These are phyloP conservation scores for Mycena venus DNA, from an alignment of 768 basidiomycete genomes.

Conservation along the genomic window DNA sequence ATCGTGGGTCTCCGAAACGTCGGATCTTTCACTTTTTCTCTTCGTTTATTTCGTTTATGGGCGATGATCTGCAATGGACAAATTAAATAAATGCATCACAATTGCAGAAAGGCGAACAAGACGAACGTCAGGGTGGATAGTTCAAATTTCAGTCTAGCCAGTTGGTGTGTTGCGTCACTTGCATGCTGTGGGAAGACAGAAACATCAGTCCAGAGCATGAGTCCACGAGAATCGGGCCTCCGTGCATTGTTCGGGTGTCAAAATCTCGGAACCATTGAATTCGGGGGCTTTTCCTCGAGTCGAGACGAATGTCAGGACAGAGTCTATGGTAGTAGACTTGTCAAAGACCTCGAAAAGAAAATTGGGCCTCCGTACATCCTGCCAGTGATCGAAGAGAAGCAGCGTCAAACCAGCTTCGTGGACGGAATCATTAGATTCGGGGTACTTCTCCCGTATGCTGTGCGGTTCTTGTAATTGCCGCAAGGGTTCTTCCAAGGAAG, in stretches of 20 bases:
- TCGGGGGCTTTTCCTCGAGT: neutral
- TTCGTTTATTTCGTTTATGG: neutral
- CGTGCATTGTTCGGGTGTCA: neutral
- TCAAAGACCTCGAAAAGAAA: too few species aligned
- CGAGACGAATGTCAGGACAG: too few species aligned
- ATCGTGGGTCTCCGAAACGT: neutral
- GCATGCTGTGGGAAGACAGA: neutral
- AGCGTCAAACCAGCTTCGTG: neutral
- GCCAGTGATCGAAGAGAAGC: too few species aligned
- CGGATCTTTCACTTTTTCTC: neutral
- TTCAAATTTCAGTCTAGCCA: neutral
- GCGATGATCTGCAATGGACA: neutral
- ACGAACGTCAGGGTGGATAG: neutral
- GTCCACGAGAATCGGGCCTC: neutral
- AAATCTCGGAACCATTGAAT: neutral
- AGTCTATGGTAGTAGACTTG: too few species aligned
- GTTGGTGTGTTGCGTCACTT: neutral
- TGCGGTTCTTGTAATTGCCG: neutral
- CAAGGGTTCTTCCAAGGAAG: neutral
- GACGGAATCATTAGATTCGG: neutral
- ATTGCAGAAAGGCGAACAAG: neutral
- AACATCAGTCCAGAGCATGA: neutral
- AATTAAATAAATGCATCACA: conserved; percentile 8
- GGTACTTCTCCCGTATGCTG: conserved; percentile 3
- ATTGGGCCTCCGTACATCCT: too few species aligned